Percentiles rank a stretch among this genome's conserved stretches.
Evolutionary conservation across 139 green algal species (phyloP).

Genomic region (Closterium sp.): DNA sequence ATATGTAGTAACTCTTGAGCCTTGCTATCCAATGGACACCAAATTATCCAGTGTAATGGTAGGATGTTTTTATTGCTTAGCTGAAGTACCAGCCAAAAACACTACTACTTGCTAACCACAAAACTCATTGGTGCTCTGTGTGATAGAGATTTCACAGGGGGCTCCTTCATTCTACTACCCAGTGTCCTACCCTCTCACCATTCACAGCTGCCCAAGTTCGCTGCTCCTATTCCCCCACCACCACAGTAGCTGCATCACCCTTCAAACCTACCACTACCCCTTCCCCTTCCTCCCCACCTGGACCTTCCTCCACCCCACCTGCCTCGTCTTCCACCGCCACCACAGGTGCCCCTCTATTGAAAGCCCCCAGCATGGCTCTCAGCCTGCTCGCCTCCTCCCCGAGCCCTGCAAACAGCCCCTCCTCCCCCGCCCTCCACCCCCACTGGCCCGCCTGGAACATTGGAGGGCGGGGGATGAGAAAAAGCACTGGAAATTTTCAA

Average conservation of each 20-base stretch:
- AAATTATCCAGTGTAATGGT: no score
- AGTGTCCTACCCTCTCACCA: no score
- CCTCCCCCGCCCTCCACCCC: neutral
- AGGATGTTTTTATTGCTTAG: no score
- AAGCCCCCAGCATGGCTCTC: neutral
- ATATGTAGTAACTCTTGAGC: no score
- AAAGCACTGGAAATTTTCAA: no score
- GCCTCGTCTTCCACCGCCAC: neutral
- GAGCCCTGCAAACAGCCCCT: neutral
- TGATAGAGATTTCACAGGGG: no score
- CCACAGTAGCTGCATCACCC: neutral
- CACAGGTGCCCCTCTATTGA: neutral
- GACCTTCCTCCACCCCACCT: neutral
- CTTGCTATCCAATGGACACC: no score
- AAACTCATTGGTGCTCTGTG: no score
- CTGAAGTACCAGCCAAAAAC: no score
- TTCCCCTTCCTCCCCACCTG: neutral
- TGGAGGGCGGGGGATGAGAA: no score
- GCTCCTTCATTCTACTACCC: no score
- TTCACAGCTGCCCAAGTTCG: neutral
- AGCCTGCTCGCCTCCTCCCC: neutral
- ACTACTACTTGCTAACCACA: no score
- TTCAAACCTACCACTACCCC: neutral
- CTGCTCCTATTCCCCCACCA: neutral
- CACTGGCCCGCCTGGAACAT: neutral